Percentiles rank a stretch among this genome's conserved stretches.
Conservation (phyloP, 805 yeast genomes). For the Lipomyces spencermartinsiae region DNA sequence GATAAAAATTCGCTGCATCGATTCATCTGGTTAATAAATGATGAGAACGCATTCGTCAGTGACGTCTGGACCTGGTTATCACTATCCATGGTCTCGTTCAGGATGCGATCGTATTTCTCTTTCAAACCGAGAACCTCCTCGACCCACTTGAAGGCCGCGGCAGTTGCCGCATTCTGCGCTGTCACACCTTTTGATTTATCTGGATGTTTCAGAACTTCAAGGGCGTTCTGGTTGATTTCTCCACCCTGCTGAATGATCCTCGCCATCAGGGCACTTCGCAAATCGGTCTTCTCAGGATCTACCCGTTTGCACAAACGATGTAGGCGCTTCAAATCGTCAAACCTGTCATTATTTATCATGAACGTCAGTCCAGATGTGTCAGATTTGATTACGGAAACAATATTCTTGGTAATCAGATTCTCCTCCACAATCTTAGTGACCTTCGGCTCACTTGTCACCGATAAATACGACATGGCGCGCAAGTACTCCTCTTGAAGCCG, state of each 20-base stretch:
- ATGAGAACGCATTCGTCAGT: conserved; percentile 65
- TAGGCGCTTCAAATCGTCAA: conserved; percentile 53
- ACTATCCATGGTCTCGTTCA: conserved; percentile 56
- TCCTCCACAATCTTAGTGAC: conserved; percentile 63
- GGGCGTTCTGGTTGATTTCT: conserved; percentile 44
- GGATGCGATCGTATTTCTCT: conserved; percentile 57
- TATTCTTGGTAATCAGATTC: conserved; percentile 61
- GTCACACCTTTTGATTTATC: conserved; percentile 21
- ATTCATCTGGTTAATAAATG: conserved; percentile 47
- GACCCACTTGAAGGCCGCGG: conserved; percentile 73
- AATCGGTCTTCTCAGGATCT: conserved; percentile 57
- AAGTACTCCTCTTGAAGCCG: conserved; percentile 68
- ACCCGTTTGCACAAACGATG: conserved; percentile 61
- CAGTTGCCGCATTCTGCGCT: conserved; percentile 46
- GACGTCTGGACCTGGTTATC: conserved; percentile 60
- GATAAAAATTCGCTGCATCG: conserved; percentile 56
- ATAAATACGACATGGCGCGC: conserved; percentile 60
- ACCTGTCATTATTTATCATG: conserved; percentile 60
- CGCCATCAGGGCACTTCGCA: conserved; percentile 56
- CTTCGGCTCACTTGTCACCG: conserved; percentile 60
- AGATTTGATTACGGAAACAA: conserved; percentile 60
- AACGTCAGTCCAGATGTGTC: conserved; percentile 62
- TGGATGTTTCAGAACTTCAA: conserved; percentile 18
- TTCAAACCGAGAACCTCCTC: conserved; percentile 60
- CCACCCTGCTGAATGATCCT: conserved; percentile 57